These are phyloP conservation scores for Gossypium mustelinum DNA, from an alignment of 345 rosid genomes.

Conservation along the genomic window DNA sequence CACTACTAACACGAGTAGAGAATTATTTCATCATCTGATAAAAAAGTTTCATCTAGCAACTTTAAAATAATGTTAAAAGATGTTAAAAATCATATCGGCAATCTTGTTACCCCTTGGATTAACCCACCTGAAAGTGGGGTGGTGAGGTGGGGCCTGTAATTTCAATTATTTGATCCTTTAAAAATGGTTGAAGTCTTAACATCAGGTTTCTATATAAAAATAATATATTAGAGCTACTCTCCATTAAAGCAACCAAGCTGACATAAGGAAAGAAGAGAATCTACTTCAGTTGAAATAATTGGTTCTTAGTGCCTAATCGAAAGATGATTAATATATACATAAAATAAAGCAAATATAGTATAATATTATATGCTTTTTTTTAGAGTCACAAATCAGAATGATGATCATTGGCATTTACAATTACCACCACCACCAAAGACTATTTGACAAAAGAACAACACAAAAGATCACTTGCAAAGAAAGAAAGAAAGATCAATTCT, in stretches of 20 bases:
- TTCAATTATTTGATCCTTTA: neutral
- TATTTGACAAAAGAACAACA: slow-evolving; percentile 13
- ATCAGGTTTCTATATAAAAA: slow-evolving; percentile 8
- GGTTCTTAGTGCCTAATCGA: slow-evolving; percentile 14
- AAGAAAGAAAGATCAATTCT: slow-evolving; percentile 13
- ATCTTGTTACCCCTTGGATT: neutral
- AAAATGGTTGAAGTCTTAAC: neutral
- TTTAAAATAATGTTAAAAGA: neutral
- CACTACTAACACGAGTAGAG: too few species aligned
- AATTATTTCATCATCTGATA: too few species aligned
- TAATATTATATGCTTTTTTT: neutral
- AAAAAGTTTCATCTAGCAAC: neutral
- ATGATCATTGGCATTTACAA: slow-evolving; percentile 6
- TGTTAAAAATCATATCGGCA: neutral
- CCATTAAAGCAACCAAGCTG: neutral
- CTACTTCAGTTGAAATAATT: slow-evolving; percentile 17
- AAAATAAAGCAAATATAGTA: slow-evolving; percentile 14
- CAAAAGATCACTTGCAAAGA: slow-evolving; percentile 15
- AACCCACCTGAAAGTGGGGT: neutral
- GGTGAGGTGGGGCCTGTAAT: neutral
- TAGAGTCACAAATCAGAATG: slow-evolving; percentile 10
- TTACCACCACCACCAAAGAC: slow-evolving; percentile 18
- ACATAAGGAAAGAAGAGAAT: slow-evolving; percentile 18
- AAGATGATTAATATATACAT: neutral
- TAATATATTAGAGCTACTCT: slow-evolving; percentile 1